Evolutionary conservation across 2,329 filamentous ascomycete species (phyloP).

Genomic region (Colletotrichum sp.): DNA sequence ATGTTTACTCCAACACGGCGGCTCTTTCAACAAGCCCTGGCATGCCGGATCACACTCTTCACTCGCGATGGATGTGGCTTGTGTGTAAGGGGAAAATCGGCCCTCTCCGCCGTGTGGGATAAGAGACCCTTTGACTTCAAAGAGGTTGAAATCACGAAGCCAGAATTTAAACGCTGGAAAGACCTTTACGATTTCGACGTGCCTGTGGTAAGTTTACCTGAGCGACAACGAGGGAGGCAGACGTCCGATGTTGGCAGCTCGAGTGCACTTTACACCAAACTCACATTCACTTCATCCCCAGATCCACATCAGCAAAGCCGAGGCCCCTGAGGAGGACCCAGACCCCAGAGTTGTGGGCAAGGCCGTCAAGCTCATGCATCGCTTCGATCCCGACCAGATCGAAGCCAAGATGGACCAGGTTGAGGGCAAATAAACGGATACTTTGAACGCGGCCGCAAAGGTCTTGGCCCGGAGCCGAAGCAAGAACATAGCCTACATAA

Average conservation of each 20-base stretch:
- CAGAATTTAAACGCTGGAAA: slow-evolving; percentile 69
- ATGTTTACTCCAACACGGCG: slow-evolving; percentile 57
- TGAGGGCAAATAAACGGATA: slow-evolving; percentile 33
- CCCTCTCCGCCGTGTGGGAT: slow-evolving; percentile 73
- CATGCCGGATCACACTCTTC: slow-evolving; percentile 76
- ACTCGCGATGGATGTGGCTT: slow-evolving; percentile 75
- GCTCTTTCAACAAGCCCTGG: slow-evolving; percentile 45
- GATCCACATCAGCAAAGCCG: slow-evolving; percentile 68
- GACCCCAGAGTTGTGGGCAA: slow-evolving; percentile 59
- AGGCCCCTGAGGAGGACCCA: slow-evolving; percentile 55
- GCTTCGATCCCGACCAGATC: slow-evolving; percentile 72
- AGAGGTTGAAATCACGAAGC: slow-evolving; percentile 73
- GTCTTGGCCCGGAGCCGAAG: not conserved
- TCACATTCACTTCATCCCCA: slow-evolving; percentile 27
- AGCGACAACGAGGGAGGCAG: not conserved
- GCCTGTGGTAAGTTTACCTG: slow-evolving; percentile 66
- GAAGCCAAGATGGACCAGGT: slow-evolving; percentile 71
- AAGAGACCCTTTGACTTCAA: slow-evolving; percentile 69
- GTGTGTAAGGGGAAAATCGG: slow-evolving; percentile 71
- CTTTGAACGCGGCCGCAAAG: not conserved
- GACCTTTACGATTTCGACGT: slow-evolving; percentile 82
- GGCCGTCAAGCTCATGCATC: slow-evolving; percentile 78
- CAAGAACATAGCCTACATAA: not conserved
- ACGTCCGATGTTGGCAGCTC: not conserved
- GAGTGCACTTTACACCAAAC: not conserved